phyloP scores from a whole-genome alignment of 2,329 filamentous ascomycete genomes.

The Nemania sp. region DNA sequence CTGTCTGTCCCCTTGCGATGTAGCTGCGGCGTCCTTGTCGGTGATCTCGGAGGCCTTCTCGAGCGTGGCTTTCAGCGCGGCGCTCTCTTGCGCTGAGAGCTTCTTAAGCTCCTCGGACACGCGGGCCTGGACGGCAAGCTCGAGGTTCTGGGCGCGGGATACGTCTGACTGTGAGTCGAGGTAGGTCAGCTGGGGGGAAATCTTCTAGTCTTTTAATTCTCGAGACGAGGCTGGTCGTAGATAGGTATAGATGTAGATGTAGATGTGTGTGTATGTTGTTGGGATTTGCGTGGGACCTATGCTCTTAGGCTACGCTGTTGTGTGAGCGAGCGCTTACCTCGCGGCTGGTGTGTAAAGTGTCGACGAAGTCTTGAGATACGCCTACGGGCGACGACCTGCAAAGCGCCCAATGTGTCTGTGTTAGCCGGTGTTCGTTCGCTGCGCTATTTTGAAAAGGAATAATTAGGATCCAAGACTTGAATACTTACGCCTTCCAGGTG shows the following conservation, averaged over 20 bases:
- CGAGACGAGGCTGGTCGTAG: neutral
- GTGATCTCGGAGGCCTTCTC: conserved; percentile 61
- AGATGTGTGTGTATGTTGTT: neutral
- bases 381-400: conserved; percentile 60
- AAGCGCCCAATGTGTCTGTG: neutral
- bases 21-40: conserved; percentile 43
- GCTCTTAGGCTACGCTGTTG: neutral
- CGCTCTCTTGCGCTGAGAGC: conserved; percentile 76
- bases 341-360: conserved; percentile 83
- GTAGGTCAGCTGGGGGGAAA: conserved; percentile 18
- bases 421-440: conserved; percentile 3
- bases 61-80: conserved; percentile 76
- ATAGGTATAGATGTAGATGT: too few relatives aligned
- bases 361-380: conserved; percentile 83
- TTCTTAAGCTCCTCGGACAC: conserved; percentile 87
- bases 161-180: conserved; percentile 77
- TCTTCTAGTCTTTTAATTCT: conserved; percentile 4
- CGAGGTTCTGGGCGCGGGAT: conserved; percentile 83
- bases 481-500: conserved; percentile 68
- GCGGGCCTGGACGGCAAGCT: conserved; percentile 89
- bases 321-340: conserved; percentile 71
- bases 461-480: too few relatives aligned
- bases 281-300: too few relatives aligned
- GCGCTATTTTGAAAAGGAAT: conserved; percentile 10
- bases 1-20: conserved; percentile 54